Evolutionary conservation across 257 asterid genomes (phyloP).

Genomic region (Solanum dulcamara): DNA sequence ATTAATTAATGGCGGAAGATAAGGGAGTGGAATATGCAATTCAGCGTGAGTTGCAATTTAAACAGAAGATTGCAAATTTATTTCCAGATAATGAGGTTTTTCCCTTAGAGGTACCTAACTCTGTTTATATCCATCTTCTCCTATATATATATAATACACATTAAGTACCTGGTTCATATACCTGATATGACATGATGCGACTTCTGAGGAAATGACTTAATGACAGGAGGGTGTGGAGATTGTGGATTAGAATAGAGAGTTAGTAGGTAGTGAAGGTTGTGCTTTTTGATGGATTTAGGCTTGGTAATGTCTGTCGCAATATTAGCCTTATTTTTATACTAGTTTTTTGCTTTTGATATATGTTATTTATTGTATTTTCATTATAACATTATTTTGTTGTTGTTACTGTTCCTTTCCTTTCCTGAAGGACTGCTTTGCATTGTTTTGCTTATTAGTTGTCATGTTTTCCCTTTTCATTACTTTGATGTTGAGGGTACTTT

Average conservation of each 20-base stretch:
- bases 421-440: too few relatives aligned
- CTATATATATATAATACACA: too few relatives aligned
- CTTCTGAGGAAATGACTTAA: background rate
- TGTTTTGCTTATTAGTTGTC: background rate
- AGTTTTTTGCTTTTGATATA: background rate
- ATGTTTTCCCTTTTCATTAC: background rate
- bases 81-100: background rate
- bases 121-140: too few relatives aligned
- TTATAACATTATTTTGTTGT: background rate
- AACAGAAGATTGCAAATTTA: slow-evolving; percentile 8
- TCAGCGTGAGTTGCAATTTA: slow-evolving; percentile 11
- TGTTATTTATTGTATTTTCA: background rate
- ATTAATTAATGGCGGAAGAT: slow-evolving; percentile 25
- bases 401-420: background rate
- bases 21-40: slow-evolving; percentile 10
- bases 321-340: background rate
- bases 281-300: background rate
- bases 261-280: background rate
- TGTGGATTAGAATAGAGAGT: background rate
- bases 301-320: background rate
- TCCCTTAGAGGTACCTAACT: slow-evolving; percentile 8
- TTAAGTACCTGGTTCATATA: too few relatives aligned
- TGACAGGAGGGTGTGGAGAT: background rate
- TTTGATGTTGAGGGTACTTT: background rate
- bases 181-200: too few relatives aligned